Evolutionary conservation across 2,329 filamentous ascomycete genomes (phyloP), one percentile per base, ranked within the genome.

Genomic region (Alternaria consortialis): DNA sequence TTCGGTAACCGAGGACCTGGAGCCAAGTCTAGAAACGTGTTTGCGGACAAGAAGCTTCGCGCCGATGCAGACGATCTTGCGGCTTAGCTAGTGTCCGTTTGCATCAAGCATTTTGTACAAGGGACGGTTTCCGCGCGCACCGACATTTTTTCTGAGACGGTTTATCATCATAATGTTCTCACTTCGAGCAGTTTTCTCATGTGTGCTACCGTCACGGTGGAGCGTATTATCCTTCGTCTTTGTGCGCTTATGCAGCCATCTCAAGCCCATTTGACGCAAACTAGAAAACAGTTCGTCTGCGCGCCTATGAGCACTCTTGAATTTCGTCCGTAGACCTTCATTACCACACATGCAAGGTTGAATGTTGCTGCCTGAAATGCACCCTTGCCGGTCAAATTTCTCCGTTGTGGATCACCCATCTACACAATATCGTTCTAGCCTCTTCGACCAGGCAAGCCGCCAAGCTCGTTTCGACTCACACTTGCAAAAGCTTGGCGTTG

Each of bases 61-160:
- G 40, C 27, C 52, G 23, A 17, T 53, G 51, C 34, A 55, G 36
- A 12, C 51, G 43, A 56, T 56, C 43, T 39, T 43, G 51, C 43
- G 51, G 51, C 44, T 36, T 37, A 37, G 47, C 39, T 34, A 42
- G 43, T 50, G 39, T 47, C 40, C 48, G 31, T 44, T 31, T 31
- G 20, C 48, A 47, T 47, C 42, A 55, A 55, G 42, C 23, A 29
- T 50, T 42, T 36, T 12, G 32, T 11, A 29, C 39, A 27, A 39
- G 48, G 37, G n/a, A 29, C 37, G 55, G 47, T 44, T 20, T 17
- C 31, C 31, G 55, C 23, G 55, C 17, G 23, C 47, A 12, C 47
- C 47, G 55, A n/a, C 15, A 37, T 36, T 40, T 31, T 42, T n/a
- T 25, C 9, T 20, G 31, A 40, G 53, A 29, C 31, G 8, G 13